Conservation (phyloP, 257 asterid genomes). For the Jasminum sambac region DNA sequence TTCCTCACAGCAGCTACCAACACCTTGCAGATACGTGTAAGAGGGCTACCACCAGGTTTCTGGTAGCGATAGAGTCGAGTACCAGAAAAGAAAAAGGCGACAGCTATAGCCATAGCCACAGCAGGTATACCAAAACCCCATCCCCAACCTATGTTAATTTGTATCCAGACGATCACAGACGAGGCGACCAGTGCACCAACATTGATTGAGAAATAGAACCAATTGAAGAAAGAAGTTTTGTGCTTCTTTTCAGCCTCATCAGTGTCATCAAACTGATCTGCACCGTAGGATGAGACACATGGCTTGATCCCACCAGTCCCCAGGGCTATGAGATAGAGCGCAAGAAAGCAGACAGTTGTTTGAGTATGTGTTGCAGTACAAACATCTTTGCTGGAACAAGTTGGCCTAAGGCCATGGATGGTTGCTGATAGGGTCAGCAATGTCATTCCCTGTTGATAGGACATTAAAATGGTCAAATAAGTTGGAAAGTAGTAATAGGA, state of each 20-base stretch:
- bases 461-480: not conserved
- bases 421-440: conserved; percentile 64
- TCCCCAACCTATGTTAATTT: conserved; percentile 63
- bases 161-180: conserved; percentile 59
- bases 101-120: conserved; percentile 58
- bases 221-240: conserved; percentile 62
- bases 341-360: conserved; percentile 40
- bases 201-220: conserved; percentile 69
- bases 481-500: not conserved
- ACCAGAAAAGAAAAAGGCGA: conserved; percentile 59
- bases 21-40: conserved; percentile 63
- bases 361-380: conserved; percentile 49
- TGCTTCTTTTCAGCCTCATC: conserved; percentile 60
- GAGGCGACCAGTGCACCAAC: conserved; percentile 60
- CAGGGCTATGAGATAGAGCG: conserved; percentile 60
- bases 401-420: conserved; percentile 51
- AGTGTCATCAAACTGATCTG: conserved; percentile 71
- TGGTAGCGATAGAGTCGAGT: conserved; percentile 62
- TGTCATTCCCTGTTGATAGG: conserved; percentile 56
- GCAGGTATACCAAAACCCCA: conserved; percentile 80
- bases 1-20: conserved; percentile 63
- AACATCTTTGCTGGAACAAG: conserved; percentile 39
- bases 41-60: conserved; percentile 76
- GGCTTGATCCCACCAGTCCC: conserved; percentile 83
- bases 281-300: conserved; percentile 76